phyloP scores from a whole-genome alignment of 2,329 filamentous ascomycete genomes.

The Pseudocercospora pini-densiflorae region DNA sequence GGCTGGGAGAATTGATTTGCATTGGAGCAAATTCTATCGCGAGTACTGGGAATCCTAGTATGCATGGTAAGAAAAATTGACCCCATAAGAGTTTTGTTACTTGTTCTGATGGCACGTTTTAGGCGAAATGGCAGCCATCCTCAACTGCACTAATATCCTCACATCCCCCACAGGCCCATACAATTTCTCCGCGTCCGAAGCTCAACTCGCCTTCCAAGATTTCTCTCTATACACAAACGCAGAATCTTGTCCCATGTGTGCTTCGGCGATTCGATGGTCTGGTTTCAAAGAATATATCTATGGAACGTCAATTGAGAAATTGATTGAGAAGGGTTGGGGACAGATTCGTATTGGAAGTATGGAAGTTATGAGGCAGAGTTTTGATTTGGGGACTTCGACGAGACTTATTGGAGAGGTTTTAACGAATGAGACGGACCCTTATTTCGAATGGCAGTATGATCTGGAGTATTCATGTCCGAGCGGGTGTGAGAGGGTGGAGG shows the following conservation, averaged over 20 bases:
- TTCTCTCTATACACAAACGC: conserved; percentile 63
- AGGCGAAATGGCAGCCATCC: conserved; percentile 61
- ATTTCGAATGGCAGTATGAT: conserved; percentile 61
- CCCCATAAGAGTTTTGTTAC: not conserved
- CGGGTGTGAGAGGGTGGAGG: conserved; percentile 36
- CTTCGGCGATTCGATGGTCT: conserved; percentile 60
- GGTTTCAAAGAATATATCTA: conserved; percentile 62
- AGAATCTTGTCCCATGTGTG: conserved; percentile 64
- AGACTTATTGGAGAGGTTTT: conserved; percentile 53
- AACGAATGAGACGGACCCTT: conserved; percentile 58
- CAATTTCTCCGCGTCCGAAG: conserved; percentile 47
- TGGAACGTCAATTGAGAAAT: conserved; percentile 55
- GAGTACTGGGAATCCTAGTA: conserved; percentile 55
- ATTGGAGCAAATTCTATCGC: conserved; percentile 55
- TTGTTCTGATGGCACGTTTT: not conserved
- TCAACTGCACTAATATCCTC: conserved; percentile 57
- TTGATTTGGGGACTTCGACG: conserved; percentile 43
- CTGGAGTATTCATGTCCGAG: conserved; percentile 41
- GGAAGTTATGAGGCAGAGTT: conserved; percentile 54
- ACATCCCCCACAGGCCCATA: conserved; percentile 53
- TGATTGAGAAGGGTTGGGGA: conserved; percentile 55
- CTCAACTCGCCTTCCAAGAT: conserved; percentile 51
- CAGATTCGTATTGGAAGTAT: conserved; percentile 55
- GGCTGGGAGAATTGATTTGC: conserved; percentile 54
- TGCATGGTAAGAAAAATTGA: conserved; percentile 51